These are phyloP conservation scores for Colletotrichum incanum DNA, from an alignment of 2,329 filamentous ascomycete genomes.

Conservation along the genomic window DNA sequence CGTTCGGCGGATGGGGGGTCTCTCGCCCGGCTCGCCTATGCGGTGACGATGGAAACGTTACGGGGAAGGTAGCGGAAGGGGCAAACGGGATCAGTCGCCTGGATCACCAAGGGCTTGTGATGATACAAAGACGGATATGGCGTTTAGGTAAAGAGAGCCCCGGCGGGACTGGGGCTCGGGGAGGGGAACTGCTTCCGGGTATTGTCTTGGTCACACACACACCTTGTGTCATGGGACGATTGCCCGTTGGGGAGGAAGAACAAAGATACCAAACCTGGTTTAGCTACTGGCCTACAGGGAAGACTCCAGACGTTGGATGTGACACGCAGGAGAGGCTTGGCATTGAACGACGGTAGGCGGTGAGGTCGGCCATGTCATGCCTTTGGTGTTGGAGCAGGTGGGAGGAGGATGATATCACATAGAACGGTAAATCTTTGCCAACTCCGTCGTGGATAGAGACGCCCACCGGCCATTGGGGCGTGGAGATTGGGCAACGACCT, in stretches of 20 bases:
- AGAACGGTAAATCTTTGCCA: background rate
- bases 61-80: background rate
- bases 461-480: background rate
- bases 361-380: background rate
- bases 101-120: constrained; percentile 31
- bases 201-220: constrained; percentile 5
- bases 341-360: constrained; percentile 2
- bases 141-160: constrained; percentile 30
- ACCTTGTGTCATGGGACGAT: constrained; percentile 19
- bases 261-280: constrained; percentile 28
- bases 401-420: background rate
- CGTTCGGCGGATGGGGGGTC: constrained; percentile 52
- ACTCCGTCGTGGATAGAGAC: background rate
- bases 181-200: constrained; percentile 25
- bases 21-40: constrained; percentile 34
- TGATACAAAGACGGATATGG: constrained; percentile 30
- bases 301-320: constrained; percentile 8
- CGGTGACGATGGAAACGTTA: background rate
- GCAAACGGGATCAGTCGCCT: constrained; percentile 4
- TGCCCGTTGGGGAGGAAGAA: constrained; percentile 7
- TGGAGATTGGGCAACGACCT: background rate
- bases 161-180: constrained; percentile 38
- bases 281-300: constrained; percentile 10
- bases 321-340: constrained; percentile 28
- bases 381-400: background rate